phyloP scores from a whole-genome alignment of 495 filamentous ascomycete genomes.

The Rhypophila decipiens region DNA sequence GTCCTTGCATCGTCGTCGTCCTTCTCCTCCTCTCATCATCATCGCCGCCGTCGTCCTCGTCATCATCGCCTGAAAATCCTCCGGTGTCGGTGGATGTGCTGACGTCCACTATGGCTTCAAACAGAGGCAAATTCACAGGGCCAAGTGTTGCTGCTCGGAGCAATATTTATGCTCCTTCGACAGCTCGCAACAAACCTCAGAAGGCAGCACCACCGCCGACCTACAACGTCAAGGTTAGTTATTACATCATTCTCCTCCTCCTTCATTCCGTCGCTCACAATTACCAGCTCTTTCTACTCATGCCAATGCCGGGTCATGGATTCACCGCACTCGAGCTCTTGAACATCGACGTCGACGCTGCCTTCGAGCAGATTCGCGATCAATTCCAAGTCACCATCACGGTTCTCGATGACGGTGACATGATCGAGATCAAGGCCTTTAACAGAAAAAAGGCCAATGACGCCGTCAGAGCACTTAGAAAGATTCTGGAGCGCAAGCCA shows the following conservation, averaged over 20 bases:
- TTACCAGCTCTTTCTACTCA: conserved; percentile 2
- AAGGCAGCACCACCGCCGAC: neutral
- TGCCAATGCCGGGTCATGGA: conserved; percentile 2
- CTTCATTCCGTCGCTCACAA: neutral
- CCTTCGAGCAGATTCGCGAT: conserved; percentile 9
- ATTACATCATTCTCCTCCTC: neutral
- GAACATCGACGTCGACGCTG: conserved; percentile 6
- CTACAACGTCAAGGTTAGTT: neutral
- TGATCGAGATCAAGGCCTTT: conserved; percentile 8
- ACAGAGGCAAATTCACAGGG: no score
- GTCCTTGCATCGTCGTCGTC: neutral
- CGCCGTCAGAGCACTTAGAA: neutral
- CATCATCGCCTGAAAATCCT: neutral
- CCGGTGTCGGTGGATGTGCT: no score
- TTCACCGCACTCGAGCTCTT: conserved; percentile 12
- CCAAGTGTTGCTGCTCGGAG: neutral
- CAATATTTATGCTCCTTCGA: no score
- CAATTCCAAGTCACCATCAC: conserved; percentile 8
- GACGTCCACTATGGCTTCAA: no score
- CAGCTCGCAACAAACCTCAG: no score
- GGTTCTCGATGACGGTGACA: neutral
- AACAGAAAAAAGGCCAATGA: conserved; percentile 4
- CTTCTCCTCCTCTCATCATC: neutral
- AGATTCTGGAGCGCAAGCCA: neutral
- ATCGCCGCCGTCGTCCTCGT: neutral